These are phyloP conservation scores for Rosa hybrid DNA, from an alignment of 331 rosid species.

Conservation along the genomic window DNA sequence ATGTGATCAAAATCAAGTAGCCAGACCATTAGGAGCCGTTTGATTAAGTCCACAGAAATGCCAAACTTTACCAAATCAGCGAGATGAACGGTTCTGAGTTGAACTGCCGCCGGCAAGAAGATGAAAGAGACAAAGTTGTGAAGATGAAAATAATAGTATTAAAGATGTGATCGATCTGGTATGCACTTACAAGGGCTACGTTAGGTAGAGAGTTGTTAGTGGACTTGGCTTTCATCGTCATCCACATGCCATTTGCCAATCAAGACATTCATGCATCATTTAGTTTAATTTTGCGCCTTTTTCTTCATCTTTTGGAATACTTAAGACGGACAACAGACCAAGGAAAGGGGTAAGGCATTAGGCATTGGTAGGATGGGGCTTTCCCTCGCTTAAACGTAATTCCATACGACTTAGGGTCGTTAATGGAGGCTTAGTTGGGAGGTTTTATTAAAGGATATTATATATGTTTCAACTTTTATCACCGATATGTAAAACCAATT, in stretches of 20 bases:
- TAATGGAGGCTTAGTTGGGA: not conserved
- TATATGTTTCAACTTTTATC: too few relatives aligned
- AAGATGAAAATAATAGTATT: not conserved
- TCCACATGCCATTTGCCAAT: slow-evolving; percentile 29
- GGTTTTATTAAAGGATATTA: not conserved
- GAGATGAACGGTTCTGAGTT: not conserved
- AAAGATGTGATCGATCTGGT: slow-evolving; percentile 16
- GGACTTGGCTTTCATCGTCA: slow-evolving; percentile 49
- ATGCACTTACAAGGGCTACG: slow-evolving; percentile 28
- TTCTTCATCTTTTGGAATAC: not conserved
- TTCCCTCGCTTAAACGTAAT: slow-evolving; percentile 7
- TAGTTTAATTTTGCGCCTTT: not conserved
- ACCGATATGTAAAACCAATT: too few relatives aligned
- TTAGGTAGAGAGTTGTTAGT: slow-evolving; percentile 42
- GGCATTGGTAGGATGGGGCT: not conserved
- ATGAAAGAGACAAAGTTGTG: not conserved
- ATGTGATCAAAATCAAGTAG: not conserved
- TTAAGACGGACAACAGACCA: not conserved
- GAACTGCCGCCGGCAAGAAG: slow-evolving; percentile 30
- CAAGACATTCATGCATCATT: slow-evolving; percentile 32
- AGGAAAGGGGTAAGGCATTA: not conserved
- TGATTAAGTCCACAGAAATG: slow-evolving; percentile 12
- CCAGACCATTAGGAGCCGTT: not conserved
- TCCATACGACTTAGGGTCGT: not conserved
- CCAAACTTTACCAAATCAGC: not conserved